Percentiles rank a stretch among this genome's conserved stretches.
Evolutionary conservation across 768 basidiomycete species (phyloP).

Genomic region (Tricholoma terreum): DNA sequence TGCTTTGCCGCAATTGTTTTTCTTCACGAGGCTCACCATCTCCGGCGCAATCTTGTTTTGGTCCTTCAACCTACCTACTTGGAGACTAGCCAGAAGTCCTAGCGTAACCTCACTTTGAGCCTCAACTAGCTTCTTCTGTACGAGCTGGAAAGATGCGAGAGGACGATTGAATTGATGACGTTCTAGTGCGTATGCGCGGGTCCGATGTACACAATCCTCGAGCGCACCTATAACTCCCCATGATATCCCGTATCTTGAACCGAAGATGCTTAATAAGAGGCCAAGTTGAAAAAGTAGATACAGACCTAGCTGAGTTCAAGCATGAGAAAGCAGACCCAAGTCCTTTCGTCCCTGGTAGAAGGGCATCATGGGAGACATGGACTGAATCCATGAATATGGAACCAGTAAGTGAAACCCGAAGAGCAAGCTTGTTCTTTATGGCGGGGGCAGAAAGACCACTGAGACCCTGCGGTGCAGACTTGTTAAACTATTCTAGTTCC

Average conservation of each 20-base stretch:
- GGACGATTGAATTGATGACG: conserved; percentile 88
- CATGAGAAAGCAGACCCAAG: conserved; percentile 88
- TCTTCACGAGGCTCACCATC: conserved; percentile 93
- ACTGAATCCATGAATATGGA: conserved; percentile 94
- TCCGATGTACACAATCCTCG: conserved; percentile 80
- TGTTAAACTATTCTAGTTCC: background rate
- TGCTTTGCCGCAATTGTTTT: conserved; percentile 95
- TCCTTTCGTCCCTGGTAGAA: conserved; percentile 77
- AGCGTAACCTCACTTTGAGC: conserved; percentile 84
- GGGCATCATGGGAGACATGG: conserved; percentile 62
- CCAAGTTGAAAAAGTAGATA: background rate
- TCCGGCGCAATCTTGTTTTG: conserved; percentile 69
- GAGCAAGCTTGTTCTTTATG: conserved; percentile 91
- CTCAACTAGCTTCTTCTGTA: conserved; percentile 96
- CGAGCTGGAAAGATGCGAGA: conserved; percentile 92
- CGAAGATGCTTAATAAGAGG: background rate
- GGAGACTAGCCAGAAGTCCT: conserved; percentile 71
- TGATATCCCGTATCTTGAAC: conserved; percentile 71
- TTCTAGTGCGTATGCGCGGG: conserved; percentile 84
- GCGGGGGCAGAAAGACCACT: conserved; percentile 80
- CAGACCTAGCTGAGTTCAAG: conserved; percentile 79
- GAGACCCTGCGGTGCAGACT: conserved; percentile 50
- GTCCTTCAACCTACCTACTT: conserved; percentile 88
- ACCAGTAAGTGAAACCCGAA: conserved; percentile 80
- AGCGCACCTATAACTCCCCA: conserved; percentile 97